Evolutionary conservation across 192 early-diverging fungal genomes (phyloP), one percentile per base, ranked within the genome.

Genomic region (Phlyctochytrium arcticum): DNA sequence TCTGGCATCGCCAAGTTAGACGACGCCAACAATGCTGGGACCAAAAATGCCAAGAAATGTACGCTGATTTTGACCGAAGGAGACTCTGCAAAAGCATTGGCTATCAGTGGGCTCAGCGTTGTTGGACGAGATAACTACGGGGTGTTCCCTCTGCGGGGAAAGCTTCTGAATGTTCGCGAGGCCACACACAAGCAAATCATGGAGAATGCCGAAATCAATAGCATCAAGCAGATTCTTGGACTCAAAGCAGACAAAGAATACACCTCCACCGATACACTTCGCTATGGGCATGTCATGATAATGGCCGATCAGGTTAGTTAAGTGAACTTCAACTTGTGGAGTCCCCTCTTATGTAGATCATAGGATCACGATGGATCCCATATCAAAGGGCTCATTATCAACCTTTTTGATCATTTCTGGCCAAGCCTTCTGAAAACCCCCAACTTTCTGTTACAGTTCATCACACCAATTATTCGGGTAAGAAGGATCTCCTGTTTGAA

Each of bases 361-460:
- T 90, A 93, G 84, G 93, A 95, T 82, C 86, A 90, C 49, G 92
- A 95, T 60, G 93, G 92, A 24, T 91, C 88, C 27, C 93, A 95
- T 49, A 95, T 95, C 76, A 95, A 95, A 70, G 92, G 92, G 21
- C 78, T 95, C 3, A 75, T 95, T 19, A 83, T 95, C 70, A 95
- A 95, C 67, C 87, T 94, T 55, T 85, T 95, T 29, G 92, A 94
- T 71, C 84, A 88, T 36, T 85, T 90, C 75, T 95, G 87, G 60
- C 93, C 93, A 6, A 86, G 85, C 0, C 73, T 95, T 24, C 74
- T 95, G 36, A 80, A 89, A 60, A 85, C 87, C 24, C 80, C 88
- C 19, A 90, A 87, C 0, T 95, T 95, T 70, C 53, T 95, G 51
- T 75, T 85, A 36, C 89, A 95, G 70, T 94, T 95, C 59, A 90